Conservation (phyloP, 352 stramenopile genomes). For the Globisporangium polare region DNA sequence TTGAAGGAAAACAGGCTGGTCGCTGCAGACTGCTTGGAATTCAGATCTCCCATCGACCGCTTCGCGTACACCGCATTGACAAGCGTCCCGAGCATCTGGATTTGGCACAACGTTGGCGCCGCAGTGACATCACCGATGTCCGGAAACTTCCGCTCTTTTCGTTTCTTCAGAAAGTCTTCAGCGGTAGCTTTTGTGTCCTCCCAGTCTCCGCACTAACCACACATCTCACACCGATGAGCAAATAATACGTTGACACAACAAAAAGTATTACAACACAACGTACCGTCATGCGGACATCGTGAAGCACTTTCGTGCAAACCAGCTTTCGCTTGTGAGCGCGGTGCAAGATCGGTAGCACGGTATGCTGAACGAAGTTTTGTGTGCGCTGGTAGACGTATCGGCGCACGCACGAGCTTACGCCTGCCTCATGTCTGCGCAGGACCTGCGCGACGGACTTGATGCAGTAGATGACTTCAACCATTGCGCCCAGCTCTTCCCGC, state of each 20-base stretch:
- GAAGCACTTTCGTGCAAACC: constrained; percentile 52
- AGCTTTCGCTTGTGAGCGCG: constrained; percentile 83
- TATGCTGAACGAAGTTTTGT: constrained; percentile 75
- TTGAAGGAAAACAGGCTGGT: constrained; percentile 59
- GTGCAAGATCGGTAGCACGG: constrained; percentile 73
- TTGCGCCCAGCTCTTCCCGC: constrained; percentile 41
- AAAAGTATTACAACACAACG: neutral
- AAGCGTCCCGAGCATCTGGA: constrained; percentile 51
- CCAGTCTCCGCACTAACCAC: constrained; percentile 55
- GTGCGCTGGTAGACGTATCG: constrained; percentile 55
- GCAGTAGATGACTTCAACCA: constrained; percentile 60
- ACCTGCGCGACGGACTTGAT: constrained; percentile 65
- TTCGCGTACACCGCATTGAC: constrained; percentile 65
- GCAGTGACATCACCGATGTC: constrained; percentile 25
- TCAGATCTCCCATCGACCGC: constrained; percentile 51
- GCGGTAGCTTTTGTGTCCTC: constrained; percentile 27
- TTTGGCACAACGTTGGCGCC: constrained; percentile 32
- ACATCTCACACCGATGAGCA: neutral
- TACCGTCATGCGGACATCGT: constrained; percentile 68
- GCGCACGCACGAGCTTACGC: constrained; percentile 41
- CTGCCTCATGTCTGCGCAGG: constrained; percentile 27
- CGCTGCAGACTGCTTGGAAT: constrained; percentile 33
- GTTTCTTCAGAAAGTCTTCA: constrained; percentile 52
- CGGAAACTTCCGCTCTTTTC: constrained; percentile 40
- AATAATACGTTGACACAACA: neutral